Base-by-base conservation (phyloP, 345 rosid genomes). In the Kandelia obovata region DNA sequence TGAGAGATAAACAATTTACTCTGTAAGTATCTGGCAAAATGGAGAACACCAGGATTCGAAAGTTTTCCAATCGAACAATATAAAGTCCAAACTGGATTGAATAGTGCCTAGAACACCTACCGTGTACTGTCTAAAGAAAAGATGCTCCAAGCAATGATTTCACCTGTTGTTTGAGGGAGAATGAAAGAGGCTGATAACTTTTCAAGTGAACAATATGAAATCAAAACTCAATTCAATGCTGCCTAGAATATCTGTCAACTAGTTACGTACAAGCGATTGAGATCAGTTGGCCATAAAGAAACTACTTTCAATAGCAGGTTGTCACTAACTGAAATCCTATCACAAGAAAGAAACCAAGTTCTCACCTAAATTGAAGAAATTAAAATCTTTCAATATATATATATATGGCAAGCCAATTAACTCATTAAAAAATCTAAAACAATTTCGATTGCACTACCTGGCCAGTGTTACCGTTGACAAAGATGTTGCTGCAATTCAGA, bases 401-500 rank as follows among this genome's bases (percentile, higher is more conserved):
- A 21, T 21, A 21, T 21, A n/a, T 11, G 52, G 13, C 23, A 31
- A 58, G 19, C 8, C 17, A 43, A 31, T 9, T 20, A 20, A 37
- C 31, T 62, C 19, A 52, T 3, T n/a, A 68, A 28, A 19, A 32
- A 43, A 21, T 23, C 39, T 16, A 57, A 58, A 23, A 1, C 31
- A 35, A 34, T 66, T 9, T 23, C 9, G 61, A 58, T 27, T 1
- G 10, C 55, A 68, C 57, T 71, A 85, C 92, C 88, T 85, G 80
- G 37, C 92, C 92, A 4, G 73, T 75, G 69, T 88, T 88, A 27
- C 90, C 92, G 61, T 88, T 88, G 73, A 88, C 83, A 71, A 86
- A 86, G 77, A 88, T 83, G 69, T 88, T 88, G 59, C 92, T 88
- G 85, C 88, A 84, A 72, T 84, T 88, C 51, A 88, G 82, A 74